Evolutionary conservation across 2,329 filamentous ascomycete genomes (phyloP).

Genomic region (Colletotrichum cordylinicola): DNA sequence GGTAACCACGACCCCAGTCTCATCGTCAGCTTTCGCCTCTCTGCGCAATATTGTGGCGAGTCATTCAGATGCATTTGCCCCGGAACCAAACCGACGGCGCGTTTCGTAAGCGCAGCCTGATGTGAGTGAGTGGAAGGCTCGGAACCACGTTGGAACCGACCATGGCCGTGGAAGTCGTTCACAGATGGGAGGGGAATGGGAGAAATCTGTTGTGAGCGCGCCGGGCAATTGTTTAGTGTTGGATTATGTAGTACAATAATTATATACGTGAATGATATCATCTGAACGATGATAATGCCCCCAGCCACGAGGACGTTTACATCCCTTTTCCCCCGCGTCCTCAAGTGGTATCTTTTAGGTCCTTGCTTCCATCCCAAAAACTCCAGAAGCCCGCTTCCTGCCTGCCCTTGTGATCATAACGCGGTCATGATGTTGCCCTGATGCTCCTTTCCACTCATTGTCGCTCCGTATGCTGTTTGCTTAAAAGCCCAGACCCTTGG

Average conservation of each 20-base stretch:
- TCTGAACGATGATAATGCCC: neutral
- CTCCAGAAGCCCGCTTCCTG: constrained; percentile 12
- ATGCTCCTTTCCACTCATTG: neutral
- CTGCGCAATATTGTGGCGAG: neutral
- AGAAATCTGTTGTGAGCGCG: neutral
- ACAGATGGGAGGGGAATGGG: neutral
- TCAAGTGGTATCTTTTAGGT: neutral
- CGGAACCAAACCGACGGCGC: neutral
- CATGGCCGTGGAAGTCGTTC: neutral
- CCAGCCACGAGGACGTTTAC: neutral
- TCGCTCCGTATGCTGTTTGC: neutral
- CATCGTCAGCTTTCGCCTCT: neutral
- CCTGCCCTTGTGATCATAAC: neutral
- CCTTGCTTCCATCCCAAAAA: neutral
- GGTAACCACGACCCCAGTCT: neutral
- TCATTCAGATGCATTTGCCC: neutral
- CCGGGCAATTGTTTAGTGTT: neutral
- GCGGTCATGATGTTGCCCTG: neutral
- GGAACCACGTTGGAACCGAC: neutral
- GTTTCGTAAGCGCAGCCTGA: neutral
- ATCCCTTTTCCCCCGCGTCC: neutral
- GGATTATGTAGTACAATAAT: neutral
- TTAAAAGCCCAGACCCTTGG: neutral
- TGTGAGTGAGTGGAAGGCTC: neutral
- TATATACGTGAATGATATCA: neutral